Percentiles rank a stretch among this genome's conserved stretches.
These are phyloP conservation scores for Herpotrichia juniperi DNA, from an alignment of 2,329 filamentous ascomycete genomes.

Conservation along the genomic window DNA sequence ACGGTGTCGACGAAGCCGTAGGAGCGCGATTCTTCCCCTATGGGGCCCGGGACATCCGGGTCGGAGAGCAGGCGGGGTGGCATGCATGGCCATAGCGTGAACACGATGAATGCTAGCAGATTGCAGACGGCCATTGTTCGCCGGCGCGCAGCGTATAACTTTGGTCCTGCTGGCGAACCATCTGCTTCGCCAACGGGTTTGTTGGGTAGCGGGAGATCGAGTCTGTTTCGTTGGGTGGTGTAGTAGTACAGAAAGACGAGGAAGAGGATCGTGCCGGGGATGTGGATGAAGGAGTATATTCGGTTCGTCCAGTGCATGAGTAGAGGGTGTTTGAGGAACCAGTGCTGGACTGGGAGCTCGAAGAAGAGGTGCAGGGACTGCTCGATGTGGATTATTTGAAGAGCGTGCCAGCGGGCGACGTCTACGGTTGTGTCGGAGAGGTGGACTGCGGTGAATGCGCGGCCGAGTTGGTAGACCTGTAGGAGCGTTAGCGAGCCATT, in stretches of 20 bases:
- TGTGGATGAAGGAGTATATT: slow-evolving; percentile 78
- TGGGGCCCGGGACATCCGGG: slow-evolving; percentile 57
- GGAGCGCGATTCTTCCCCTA: slow-evolving; percentile 65
- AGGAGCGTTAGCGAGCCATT: no score
- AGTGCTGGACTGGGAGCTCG: slow-evolving; percentile 67
- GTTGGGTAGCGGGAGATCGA: slow-evolving; percentile 47
- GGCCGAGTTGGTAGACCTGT: slow-evolving; percentile 75
- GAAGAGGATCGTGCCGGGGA: slow-evolving; percentile 76
- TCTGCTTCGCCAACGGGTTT: slow-evolving; percentile 43
- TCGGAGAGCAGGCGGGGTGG: slow-evolving; percentile 64
- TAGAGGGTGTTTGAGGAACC: slow-evolving; percentile 60
- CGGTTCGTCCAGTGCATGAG: slow-evolving; percentile 74
- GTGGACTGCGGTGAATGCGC: slow-evolving; percentile 73
- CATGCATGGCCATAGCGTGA: slow-evolving; percentile 67
- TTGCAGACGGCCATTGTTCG: slow-evolving; percentile 65
- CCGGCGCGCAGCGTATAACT: slow-evolving; percentile 61
- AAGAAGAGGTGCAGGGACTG: slow-evolving; percentile 68
- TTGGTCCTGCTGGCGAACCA: slow-evolving; percentile 55
- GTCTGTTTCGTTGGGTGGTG: slow-evolving; percentile 66
- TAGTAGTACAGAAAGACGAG: slow-evolving; percentile 71
- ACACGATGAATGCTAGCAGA: slow-evolving; percentile 64
- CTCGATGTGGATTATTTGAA: slow-evolving; percentile 72
- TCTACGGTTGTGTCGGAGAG: slow-evolving; percentile 72
- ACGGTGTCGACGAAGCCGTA: slow-evolving; percentile 66
- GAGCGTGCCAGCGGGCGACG: slow-evolving; percentile 70